Evolutionary conservation across 495 filamentous ascomycete genomes (phyloP).

Genomic region (Penicillium bialowiezense): DNA sequence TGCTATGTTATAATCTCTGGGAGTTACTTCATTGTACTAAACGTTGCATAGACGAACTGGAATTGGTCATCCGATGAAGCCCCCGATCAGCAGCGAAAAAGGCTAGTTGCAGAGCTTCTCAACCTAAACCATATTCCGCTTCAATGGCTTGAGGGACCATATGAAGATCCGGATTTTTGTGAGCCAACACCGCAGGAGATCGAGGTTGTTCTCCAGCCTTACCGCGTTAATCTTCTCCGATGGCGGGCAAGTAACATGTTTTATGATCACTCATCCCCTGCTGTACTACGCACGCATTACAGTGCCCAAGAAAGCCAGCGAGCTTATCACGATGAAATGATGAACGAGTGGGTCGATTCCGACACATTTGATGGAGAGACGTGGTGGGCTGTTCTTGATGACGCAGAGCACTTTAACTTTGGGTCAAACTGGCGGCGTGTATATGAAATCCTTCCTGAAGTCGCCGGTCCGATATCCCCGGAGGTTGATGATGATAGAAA

Average conservation of each 20-base stretch:
- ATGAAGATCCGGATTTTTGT: not conserved
- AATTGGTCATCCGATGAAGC: conserved; percentile 3
- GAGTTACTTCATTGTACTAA: not conserved
- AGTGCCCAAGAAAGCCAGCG: not conserved
- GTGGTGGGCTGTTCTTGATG: conserved; percentile 7
- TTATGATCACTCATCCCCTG: not conserved
- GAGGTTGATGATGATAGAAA: not conserved
- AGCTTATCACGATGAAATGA: not conserved
- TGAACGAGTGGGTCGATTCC: conserved; percentile 1
- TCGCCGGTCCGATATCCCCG: not conserved
- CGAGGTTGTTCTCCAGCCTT: conserved; percentile 2
- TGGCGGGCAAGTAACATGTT: not conserved
- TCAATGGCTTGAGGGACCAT: not conserved
- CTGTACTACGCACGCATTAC: conserved; percentile 7
- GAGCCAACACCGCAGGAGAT: conserved; percentile 2
- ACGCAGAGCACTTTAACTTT: conserved; percentile 8
- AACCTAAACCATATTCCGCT: not conserved
- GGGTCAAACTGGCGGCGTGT: conserved; percentile 2
- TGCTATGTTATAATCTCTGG: not conserved
- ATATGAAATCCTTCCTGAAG: conserved; percentile 5
- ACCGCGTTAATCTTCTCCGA: not conserved
- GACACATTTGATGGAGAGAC: conserved; percentile 2
- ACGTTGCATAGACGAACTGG: not conserved
- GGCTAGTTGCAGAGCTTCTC: not conserved
- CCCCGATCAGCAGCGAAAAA: conserved; percentile 2